These are phyloP conservation scores for Phaseolus coccineus DNA, from an alignment of 331 rosid species.

Conservation along the genomic window DNA sequence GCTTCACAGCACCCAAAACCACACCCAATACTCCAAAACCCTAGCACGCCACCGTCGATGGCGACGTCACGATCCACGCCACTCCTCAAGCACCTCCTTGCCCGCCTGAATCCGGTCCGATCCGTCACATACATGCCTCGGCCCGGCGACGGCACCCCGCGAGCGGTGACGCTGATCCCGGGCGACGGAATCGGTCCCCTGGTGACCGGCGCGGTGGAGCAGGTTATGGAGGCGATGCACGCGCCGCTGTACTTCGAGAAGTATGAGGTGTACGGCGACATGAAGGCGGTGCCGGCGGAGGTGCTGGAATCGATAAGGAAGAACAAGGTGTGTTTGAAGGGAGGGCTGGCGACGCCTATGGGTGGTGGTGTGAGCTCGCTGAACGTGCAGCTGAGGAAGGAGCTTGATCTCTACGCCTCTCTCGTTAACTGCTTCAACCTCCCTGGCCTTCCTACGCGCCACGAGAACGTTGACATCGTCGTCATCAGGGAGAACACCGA, in stretches of 20 bases:
- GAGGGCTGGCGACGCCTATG: slow-evolving; percentile 80
- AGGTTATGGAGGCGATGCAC: slow-evolving; percentile 90
- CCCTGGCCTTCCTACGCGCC: slow-evolving; percentile 78
- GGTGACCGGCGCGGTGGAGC: slow-evolving; percentile 86
- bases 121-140: slow-evolving; percentile 90
- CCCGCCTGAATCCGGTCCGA: slow-evolving; percentile 52
- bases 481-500: slow-evolving; percentile 91
- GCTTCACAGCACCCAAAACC: background rate
- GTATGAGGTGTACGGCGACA: slow-evolving; percentile 71
- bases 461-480: slow-evolving; percentile 82
- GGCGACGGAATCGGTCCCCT: slow-evolving; percentile 88
- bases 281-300: slow-evolving; percentile 70
- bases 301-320: slow-evolving; percentile 79
- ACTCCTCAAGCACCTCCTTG: slow-evolving; percentile 47
- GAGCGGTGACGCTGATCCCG: slow-evolving; percentile 79
- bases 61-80: slow-evolving; percentile 60
- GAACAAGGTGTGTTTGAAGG: slow-evolving; percentile 90
- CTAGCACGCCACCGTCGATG: slow-evolving; percentile 51
- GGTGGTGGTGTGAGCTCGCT: slow-evolving; percentile 90
- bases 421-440: slow-evolving; percentile 82
- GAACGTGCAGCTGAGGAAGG: slow-evolving; percentile 77
- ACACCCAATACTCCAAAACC: slow-evolving; percentile 32
- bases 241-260: slow-evolving; percentile 81
- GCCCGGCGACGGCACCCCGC: slow-evolving; percentile 85
- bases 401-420: slow-evolving; percentile 92